These are phyloP conservation scores for Clavaria fumosa DNA, from an alignment of 768 basidiomycete genomes.

Conservation along the genomic window DNA sequence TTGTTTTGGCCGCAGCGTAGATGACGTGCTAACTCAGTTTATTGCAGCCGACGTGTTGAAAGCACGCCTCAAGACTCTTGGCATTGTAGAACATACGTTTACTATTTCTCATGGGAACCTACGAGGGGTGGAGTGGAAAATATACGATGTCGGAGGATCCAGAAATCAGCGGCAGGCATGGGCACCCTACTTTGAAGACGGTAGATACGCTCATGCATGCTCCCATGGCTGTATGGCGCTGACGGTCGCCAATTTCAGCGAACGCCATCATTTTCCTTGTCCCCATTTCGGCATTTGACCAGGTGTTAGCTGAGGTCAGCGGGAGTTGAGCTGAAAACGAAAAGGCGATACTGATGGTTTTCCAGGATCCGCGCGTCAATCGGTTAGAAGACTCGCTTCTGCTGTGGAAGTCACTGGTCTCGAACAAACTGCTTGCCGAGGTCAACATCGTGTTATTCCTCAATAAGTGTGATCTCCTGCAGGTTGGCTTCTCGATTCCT, in stretches of 20 bases:
- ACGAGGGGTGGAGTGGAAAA: slow-evolving; percentile 56
- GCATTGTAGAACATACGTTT: slow-evolving; percentile 69
- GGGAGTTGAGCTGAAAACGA: too few relatives aligned
- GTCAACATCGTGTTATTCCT: slow-evolving; percentile 73
- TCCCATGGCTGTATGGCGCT: not conserved
- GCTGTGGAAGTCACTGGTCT: slow-evolving; percentile 58
- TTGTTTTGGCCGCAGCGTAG: slow-evolving; percentile 11
- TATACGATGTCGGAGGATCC: slow-evolving; percentile 77
- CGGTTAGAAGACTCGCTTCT: slow-evolving; percentile 66
- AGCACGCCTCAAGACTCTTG: slow-evolving; percentile 70
- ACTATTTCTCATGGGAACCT: slow-evolving; percentile 41
- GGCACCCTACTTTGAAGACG: slow-evolving; percentile 82
- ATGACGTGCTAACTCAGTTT: slow-evolving; percentile 8
- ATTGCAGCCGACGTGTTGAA: slow-evolving; percentile 57
- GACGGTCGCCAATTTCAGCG: slow-evolving; percentile 27
- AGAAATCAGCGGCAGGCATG: slow-evolving; percentile 72
- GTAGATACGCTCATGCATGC: slow-evolving; percentile 23
- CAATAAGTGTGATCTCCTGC: slow-evolving; percentile 68
- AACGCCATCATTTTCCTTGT: slow-evolving; percentile 83
- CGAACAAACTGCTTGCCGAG: slow-evolving; percentile 54
- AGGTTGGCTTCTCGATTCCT: too few relatives aligned
- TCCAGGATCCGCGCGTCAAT: slow-evolving; percentile 57
- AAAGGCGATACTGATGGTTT: too few relatives aligned
- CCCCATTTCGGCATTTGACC: slow-evolving; percentile 79
- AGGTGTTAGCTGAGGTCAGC: slow-evolving; percentile 59